These are phyloP conservation scores for Melampsora americana DNA, from an alignment of 1,284 basidiomycete genomes.

Conservation along the genomic window DNA sequence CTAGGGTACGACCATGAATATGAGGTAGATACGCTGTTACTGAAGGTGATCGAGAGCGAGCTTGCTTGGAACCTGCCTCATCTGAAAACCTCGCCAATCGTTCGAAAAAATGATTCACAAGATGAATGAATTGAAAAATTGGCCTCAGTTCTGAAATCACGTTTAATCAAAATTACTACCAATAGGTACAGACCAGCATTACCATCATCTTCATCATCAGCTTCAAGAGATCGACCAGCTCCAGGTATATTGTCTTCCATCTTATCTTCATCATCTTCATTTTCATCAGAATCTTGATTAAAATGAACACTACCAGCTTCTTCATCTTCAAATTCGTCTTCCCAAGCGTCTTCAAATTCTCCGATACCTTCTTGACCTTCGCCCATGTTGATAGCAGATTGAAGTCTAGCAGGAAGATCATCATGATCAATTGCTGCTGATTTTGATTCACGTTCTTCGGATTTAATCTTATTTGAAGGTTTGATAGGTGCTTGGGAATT, in stretches of 20 bases:
- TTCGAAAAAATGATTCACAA: slow-evolving; percentile 1
- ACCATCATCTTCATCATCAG: slow-evolving; percentile 45
- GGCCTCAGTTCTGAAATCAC: slow-evolving; percentile 55
- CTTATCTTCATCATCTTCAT: slow-evolving; percentile 49
- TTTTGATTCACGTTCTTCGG: not conserved
- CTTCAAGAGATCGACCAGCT: slow-evolving; percentile 7
- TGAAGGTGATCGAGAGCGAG: slow-evolving; percentile 47
- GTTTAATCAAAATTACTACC: not conserved
- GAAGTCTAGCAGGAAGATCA: slow-evolving; percentile 36
- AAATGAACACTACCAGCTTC: slow-evolving; percentile 48
- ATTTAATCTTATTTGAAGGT: not conserved
- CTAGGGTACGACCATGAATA: slow-evolving; percentile 26
- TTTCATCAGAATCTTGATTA: slow-evolving; percentile 54
- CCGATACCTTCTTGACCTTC: slow-evolving; percentile 39
- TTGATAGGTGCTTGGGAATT: not conserved
- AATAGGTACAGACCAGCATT: not conserved
- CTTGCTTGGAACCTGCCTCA: slow-evolving; percentile 8
- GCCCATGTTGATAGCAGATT: slow-evolving; percentile 17
- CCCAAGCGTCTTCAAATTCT: slow-evolving; percentile 44
- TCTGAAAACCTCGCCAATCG: not conserved
- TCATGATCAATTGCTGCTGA: slow-evolving; percentile 23
- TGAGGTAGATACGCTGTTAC: slow-evolving; percentile 47
- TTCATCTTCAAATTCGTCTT: slow-evolving; percentile 44
- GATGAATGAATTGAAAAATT: slow-evolving; percentile 3
- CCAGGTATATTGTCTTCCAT: slow-evolving; percentile 48